A percentile compares a stretch with the other conserved stretches of the same genome.
Evolutionary conservation across 345 rosid species (phyloP).

Genomic region (Cardamine occulta): DNA sequence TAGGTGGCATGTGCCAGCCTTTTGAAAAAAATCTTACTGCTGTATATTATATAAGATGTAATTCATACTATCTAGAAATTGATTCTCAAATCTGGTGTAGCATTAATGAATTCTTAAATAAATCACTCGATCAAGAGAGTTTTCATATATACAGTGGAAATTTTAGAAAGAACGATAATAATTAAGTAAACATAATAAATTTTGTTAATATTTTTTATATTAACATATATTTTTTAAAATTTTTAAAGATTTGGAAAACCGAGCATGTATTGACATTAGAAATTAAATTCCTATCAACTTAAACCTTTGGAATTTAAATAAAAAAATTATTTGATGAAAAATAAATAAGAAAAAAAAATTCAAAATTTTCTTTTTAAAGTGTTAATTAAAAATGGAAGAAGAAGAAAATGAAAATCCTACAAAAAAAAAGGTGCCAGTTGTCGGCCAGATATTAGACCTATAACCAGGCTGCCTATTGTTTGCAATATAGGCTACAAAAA

Average conservation of each 20-base stretch:
- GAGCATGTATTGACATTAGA: not conserved
- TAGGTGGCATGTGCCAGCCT: no score
- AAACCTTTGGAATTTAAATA: not conserved
- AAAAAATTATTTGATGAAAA: not conserved
- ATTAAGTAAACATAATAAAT: no score
- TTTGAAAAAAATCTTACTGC: no score
- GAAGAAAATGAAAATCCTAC: constrained; percentile 8
- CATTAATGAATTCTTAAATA: no score
- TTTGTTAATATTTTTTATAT: not conserved
- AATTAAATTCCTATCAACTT: not conserved
- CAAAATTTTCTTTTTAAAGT: no score
- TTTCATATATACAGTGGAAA: no score
- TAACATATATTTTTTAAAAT: not conserved
- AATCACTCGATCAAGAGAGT: no score
- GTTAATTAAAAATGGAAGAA: not conserved
- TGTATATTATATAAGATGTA: no score
- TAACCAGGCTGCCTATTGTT: constrained; percentile 32
- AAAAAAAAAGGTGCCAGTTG: constrained; percentile 29
- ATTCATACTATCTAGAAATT: no score
- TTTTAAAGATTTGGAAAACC: not conserved
- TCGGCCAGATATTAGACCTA: constrained; percentile 28
- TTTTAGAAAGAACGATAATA: no score
- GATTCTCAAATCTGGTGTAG: no score
- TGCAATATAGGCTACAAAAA: constrained; percentile 31
- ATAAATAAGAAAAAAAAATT: not conserved